These are phyloP conservation scores for Pythium rishiriense DNA, from an alignment of 352 stramenopile genomes.

Conservation along the genomic window DNA sequence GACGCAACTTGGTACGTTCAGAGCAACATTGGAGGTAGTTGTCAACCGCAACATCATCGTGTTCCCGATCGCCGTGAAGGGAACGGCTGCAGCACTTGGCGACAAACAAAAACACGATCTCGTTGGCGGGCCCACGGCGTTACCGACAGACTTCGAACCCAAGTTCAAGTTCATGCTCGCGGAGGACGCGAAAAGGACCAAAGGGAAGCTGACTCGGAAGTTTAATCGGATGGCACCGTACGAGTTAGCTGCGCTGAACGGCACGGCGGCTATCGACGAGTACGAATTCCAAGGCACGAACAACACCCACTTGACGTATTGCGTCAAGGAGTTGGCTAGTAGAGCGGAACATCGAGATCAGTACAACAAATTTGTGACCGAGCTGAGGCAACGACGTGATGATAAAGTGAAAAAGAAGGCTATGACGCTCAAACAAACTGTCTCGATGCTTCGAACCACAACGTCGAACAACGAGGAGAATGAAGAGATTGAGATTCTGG, in stretches of 20 bases:
- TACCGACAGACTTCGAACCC: constrained; percentile 84
- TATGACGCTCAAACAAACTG: constrained; percentile 46
- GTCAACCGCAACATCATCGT: constrained; percentile 52
- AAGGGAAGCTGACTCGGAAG: constrained; percentile 43
- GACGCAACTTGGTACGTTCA: constrained; percentile 82
- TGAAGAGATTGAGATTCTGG: constrained; percentile 42
- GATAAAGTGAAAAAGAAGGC: constrained; percentile 33
- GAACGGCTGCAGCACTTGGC: constrained; percentile 55
- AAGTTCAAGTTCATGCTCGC: constrained; percentile 90
- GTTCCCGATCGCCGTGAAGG: constrained; percentile 65
- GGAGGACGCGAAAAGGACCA: constrained; percentile 66
- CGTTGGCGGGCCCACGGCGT: constrained; percentile 58
- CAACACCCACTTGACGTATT: constrained; percentile 86
- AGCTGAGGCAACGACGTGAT: constrained; percentile 35
- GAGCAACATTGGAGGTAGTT: constrained; percentile 38
- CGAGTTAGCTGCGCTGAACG: constrained; percentile 60
- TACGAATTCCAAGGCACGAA: constrained; percentile 85
- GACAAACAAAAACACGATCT: constrained; percentile 36
- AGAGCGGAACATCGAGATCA: constrained; percentile 61
- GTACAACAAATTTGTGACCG: constrained; percentile 72
- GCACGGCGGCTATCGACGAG: constrained; percentile 72
- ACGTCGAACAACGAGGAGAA: constrained; percentile 37
- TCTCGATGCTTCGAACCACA: constrained; percentile 39
- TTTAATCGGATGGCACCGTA: constrained; percentile 70
- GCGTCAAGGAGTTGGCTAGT: constrained; percentile 75